These are phyloP conservation scores for Rosa persica DNA, from an alignment of 306 rosid genomes.

Conservation along the genomic window DNA sequence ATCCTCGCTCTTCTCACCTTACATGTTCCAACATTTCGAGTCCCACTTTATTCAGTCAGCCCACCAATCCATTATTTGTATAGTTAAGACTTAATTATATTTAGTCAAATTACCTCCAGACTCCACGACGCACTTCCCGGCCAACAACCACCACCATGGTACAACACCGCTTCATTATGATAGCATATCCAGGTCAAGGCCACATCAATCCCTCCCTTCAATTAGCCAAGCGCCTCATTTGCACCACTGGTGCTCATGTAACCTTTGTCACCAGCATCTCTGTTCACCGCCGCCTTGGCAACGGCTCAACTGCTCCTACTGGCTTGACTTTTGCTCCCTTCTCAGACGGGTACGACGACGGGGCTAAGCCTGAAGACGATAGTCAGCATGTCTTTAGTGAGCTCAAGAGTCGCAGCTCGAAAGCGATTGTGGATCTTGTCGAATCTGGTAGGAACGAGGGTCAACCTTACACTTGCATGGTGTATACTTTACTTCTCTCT, in stretches of 20 bases:
- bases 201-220: constrained; percentile 45
- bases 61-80: neutral
- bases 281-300: constrained; percentile 20
- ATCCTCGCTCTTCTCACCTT: neutral
- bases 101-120: neutral
- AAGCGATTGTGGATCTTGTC: constrained; percentile 22
- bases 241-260: constrained; percentile 22
- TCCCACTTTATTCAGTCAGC: neutral
- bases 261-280: constrained; percentile 28
- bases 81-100: neutral
- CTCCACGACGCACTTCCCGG: neutral
- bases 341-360: constrained; percentile 41
- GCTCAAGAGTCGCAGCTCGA: constrained; percentile 19
- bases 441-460: constrained; percentile 4
- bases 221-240: constrained; percentile 36
- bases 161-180: constrained; percentile 22
- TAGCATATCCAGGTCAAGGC: constrained; percentile 33
- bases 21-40: neutral
- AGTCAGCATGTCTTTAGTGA: neutral
- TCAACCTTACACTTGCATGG: constrained; percentile 26
- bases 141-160: constrained; percentile 13
- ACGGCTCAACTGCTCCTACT: neutral
- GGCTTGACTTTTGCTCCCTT: constrained; percentile 24
- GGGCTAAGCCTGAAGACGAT: constrained; percentile 9
- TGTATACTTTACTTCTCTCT: constrained; percentile 27